Conservation (phyloP, 495 filamentous ascomycete species). For the Saxophila tyrrhenica region DNA sequence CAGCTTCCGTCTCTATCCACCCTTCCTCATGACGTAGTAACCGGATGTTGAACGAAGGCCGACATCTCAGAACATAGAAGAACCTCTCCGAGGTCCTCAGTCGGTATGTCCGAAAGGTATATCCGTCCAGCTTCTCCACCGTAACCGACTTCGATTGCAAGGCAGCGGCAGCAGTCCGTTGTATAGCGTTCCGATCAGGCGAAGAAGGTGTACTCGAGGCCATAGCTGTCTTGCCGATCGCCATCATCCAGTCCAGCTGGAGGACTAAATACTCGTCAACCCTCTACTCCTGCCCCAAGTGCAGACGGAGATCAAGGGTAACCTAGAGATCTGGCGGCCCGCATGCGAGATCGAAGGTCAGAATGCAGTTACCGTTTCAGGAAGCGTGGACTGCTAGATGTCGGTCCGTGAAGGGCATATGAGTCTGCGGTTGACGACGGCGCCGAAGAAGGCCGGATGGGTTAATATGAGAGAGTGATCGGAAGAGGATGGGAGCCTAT, state of each 20-base stretch:
- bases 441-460: not conserved
- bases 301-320: too few species aligned
- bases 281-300: too few species aligned
- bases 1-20: conserved; percentile 46
- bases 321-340: too few species aligned
- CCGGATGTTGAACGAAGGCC: conserved; percentile 39
- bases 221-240: not conserved
- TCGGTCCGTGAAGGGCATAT: too few species aligned
- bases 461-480: not conserved
- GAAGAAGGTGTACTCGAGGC: not conserved
- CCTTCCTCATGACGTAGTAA: conserved; percentile 48
- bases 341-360: too few species aligned
- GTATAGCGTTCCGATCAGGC: conserved; percentile 9
- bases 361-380: too few species aligned
- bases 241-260: not conserved
- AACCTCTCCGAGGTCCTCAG: conserved; percentile 44
- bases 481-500: too few species aligned
- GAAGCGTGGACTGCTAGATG: too few species aligned
- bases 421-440: not conserved
- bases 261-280: not conserved
- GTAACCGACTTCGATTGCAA: conserved; percentile 32
- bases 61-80: conserved; percentile 42
- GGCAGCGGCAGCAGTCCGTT: conserved; percentile 22
- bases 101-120: conserved; percentile 43
- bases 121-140: conserved; percentile 38